These are phyloP conservation scores for Penstemon eatonii DNA, from an alignment of 257 asterid genomes.

Conservation along the genomic window DNA sequence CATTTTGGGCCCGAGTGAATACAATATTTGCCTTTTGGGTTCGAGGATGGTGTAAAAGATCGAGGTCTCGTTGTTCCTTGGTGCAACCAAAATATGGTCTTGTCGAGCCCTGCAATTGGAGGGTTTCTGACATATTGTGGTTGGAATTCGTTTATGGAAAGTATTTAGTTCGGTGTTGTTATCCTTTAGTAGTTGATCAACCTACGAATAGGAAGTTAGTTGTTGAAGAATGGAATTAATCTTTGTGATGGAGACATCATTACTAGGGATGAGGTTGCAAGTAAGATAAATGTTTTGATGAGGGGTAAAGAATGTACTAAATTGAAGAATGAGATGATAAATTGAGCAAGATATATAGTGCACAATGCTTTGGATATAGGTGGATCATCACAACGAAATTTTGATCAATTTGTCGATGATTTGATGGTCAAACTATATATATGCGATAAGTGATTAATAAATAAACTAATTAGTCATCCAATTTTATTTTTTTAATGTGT, in stretches of 20 bases:
- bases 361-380: not conserved
- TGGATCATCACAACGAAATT: constrained; percentile 17
- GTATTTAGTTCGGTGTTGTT: constrained; percentile 19
- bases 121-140: constrained; percentile 31
- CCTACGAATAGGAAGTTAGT: not conserved
- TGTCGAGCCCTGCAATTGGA: constrained; percentile 16
- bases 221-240: constrained; percentile 26
- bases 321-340: constrained; percentile 25
- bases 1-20: constrained; percentile 20
- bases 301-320: not conserved
- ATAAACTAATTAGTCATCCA: too few species aligned
- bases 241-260: constrained; percentile 24
- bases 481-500: too few species aligned
- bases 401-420: not conserved
- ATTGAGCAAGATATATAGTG: constrained; percentile 9
- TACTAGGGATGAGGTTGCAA: constrained; percentile 15
- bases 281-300: constrained; percentile 13
- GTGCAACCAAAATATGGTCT: constrained; percentile 20
- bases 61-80: constrained; percentile 28
- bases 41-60: constrained; percentile 5
- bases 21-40: constrained; percentile 1
- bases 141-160: constrained; percentile 23
- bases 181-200: constrained; percentile 26
- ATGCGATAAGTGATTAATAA: too few species aligned
- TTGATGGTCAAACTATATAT: not conserved